These are phyloP conservation scores for Gentiana straminea DNA, from an alignment of 257 asterid genomes.

Conservation along the genomic window DNA sequence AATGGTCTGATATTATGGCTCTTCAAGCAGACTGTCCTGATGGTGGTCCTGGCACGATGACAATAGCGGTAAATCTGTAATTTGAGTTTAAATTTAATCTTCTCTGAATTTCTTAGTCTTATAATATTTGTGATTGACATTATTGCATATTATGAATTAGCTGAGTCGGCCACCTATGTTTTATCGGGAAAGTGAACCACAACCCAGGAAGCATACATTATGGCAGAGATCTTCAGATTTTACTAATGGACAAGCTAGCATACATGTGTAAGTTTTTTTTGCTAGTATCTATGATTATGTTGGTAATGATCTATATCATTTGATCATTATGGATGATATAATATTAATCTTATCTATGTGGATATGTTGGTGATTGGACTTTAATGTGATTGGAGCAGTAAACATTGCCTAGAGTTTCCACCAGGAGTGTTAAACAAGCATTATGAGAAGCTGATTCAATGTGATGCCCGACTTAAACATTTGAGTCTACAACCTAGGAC, in stretches of 20 bases:
- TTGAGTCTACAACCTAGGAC: constrained; percentile 59
- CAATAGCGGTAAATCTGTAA: constrained; percentile 44
- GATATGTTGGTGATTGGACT: constrained; percentile 6
- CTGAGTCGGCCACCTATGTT: constrained; percentile 62
- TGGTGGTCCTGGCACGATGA: constrained; percentile 43
- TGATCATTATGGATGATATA: background rate
- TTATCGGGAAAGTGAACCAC: constrained; percentile 75
- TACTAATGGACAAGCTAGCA: constrained; percentile 78
- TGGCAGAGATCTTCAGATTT: constrained; percentile 78
- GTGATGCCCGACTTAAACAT: constrained; percentile 46
- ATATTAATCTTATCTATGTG: background rate
- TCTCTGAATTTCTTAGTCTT: background rate
- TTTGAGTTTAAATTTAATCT: background rate
- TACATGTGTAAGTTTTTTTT: constrained; percentile 31
- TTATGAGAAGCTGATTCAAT: constrained; percentile 70
- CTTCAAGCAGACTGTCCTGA: constrained; percentile 63
- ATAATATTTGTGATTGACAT: background rate
- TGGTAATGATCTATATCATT: background rate
- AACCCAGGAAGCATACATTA: constrained; percentile 81
- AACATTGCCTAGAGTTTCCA: constrained; percentile 57
- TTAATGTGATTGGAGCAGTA: constrained; percentile 33
- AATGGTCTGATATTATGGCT: constrained; percentile 71
- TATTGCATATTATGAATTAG: constrained; percentile 25
- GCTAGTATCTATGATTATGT: background rate
- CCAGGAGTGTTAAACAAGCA: constrained; percentile 64